phyloP scores from a whole-genome alignment of 2,329 filamentous ascomycete species.

The Stagonosporopsis cucurbitacearum region DNA sequence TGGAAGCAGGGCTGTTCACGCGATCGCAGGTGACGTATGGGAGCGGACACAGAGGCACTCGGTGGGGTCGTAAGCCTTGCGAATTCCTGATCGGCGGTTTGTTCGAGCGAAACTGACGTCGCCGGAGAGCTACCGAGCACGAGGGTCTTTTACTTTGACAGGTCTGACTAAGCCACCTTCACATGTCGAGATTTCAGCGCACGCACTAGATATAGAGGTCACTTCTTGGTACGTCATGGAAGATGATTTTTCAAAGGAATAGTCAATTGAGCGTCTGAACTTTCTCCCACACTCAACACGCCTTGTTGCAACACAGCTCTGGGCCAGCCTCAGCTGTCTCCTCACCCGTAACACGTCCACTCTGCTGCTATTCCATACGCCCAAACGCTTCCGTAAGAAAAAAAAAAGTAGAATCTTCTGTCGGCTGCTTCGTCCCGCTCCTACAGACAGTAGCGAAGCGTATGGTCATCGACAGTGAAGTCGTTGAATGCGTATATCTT shows the following conservation, averaged over 20 bases:
- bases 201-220: not conserved
- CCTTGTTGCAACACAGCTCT: conserved; percentile 3
- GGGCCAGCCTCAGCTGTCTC: conserved; percentile 14
- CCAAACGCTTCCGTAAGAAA: conserved; percentile 4
- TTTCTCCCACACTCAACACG: not conserved
- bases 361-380: conserved; percentile 3
- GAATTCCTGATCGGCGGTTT: conserved; percentile 18
- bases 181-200: not conserved
- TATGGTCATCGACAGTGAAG: conserved; percentile 13
- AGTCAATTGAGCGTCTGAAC: conserved; percentile 1
- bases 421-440: not conserved
- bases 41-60: conserved; percentile 6
- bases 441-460: conserved; percentile 2
- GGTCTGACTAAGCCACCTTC: conserved; percentile 11
- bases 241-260: not conserved
- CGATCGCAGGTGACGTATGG: conserved; percentile 17
- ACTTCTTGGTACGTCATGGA: not conserved
- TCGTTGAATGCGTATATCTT: conserved; percentile 10
- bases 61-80: conserved; percentile 19
- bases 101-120: conserved; percentile 8
- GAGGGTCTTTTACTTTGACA: conserved; percentile 3
- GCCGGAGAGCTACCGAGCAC: conserved; percentile 6
- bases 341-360: not conserved
- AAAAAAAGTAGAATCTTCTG: not conserved
- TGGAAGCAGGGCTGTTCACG: conserved; percentile 21